A percentile compares a stretch with the other conserved stretches of the same genome.
These are phyloP conservation scores for Eragrostis curvula DNA, from an alignment of 176 grass and related monocot genomes.

Conservation along the genomic window DNA sequence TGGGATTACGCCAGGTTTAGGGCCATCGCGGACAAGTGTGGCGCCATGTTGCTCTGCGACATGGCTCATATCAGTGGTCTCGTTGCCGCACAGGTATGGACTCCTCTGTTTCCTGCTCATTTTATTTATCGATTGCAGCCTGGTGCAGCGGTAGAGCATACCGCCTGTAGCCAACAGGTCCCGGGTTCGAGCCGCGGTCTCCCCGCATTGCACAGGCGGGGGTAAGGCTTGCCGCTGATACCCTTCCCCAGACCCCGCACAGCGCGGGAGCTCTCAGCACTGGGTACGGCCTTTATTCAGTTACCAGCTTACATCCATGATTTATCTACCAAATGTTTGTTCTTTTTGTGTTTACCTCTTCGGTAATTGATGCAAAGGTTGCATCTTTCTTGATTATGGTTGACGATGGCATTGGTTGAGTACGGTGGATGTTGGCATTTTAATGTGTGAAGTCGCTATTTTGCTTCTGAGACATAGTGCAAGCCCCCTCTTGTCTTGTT, in stretches of 20 bases:
- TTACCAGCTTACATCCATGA: background rate
- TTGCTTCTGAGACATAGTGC: no score
- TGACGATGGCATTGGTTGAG: background rate
- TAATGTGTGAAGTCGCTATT: no score
- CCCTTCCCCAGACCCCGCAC: no score
- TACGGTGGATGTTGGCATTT: background rate
- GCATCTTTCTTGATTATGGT: background rate
- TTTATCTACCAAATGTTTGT: background rate
- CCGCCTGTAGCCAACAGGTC: no score
- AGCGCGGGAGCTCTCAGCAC: no score
- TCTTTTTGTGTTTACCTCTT: background rate
- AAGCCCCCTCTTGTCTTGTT: background rate
- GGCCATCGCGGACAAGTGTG: slow-evolving; percentile 85
- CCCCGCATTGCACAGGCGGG: no score
- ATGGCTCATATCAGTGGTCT: slow-evolving; percentile 99
- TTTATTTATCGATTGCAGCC: slow-evolving; percentile 4
- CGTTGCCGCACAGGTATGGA: slow-evolving; percentile 82
- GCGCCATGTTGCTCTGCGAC: slow-evolving; percentile 88
- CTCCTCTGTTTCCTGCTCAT: background rate
- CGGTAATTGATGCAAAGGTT: background rate
- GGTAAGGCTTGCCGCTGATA: no score
- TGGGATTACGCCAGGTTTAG: slow-evolving; percentile 92
- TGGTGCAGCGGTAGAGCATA: no score
- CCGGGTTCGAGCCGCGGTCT: no score
- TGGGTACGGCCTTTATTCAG: no score